Base-by-base conservation (phyloP, 805 yeast genomes). In the Teunomyces panamensis region DNA sequence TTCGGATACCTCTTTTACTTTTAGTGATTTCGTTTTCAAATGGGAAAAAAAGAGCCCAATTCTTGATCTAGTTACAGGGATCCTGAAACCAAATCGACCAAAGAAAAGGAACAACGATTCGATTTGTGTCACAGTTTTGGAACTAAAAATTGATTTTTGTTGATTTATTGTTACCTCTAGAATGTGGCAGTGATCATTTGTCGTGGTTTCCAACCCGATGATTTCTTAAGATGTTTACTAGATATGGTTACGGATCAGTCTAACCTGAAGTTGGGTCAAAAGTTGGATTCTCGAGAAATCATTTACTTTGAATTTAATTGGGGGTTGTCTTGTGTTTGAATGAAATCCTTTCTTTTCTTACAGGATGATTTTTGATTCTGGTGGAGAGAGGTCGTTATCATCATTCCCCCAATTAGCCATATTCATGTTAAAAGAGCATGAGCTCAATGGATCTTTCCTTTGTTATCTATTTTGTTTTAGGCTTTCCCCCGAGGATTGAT, bases 401-500 rank as follows among this genome's bases (percentile, higher is more conserved):
- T 26, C 16, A 26, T 10, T 37, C 9, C 7, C 14, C 9, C 1
- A 6, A 3, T n/a, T 16, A 4, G 41, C 9, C 41, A 4, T n/a
- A 11, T 37, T 37, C 30, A 37, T 37, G 27, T 8, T 37, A 16
- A 10, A 37, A 37, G 41, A 37, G 45, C 29, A 34, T 17, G 41
- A 43, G 36, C 33, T 17, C 35, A 14, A 3, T 13, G 9, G 16
- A 33, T 24, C 10, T 27, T 16, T 17, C 30, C 24, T 30, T 34
- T 33, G 28, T 16, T 26, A 7, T 37, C 30, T 24, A 4, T 36
- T 20, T n/a, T 13, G 35, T 17, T 30, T 39, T 30, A 43, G 47
- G 50, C 42, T 44, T 28, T 43, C 47, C 44, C 36, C 7, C 17
- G 46, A 39, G 50, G 50, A 47, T 30, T 29, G 44, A 47, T 39